These are phyloP conservation scores for Ettlia oleoabundans DNA, from an alignment of 139 green algal genomes.

Conservation along the genomic window DNA sequence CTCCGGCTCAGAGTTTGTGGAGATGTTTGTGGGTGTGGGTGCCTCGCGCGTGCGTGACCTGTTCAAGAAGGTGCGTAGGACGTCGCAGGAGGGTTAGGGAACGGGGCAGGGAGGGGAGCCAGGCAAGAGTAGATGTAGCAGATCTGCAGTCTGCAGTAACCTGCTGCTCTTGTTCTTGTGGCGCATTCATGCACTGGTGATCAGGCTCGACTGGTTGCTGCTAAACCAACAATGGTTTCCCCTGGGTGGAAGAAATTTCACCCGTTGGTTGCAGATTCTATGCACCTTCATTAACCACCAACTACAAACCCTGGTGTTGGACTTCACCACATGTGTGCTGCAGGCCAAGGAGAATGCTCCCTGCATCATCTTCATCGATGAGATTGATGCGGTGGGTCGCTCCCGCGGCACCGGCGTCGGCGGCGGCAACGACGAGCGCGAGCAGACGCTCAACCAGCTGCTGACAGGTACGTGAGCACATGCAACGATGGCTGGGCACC, in stretches of 20 bases:
- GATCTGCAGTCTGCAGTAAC: no score
- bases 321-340: no score
- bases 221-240: no score
- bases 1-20: conserved; percentile 84
- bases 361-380: conserved; percentile 99
- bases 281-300: no score
- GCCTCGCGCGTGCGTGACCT: conserved; percentile 86
- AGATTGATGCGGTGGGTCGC: conserved; percentile 99
- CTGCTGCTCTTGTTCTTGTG: no score
- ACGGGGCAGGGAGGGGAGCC: no score
- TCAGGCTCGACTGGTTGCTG: no score
- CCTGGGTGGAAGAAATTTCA: no score
- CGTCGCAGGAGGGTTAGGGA: no score
- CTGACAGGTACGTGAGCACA: conserved; percentile 58
- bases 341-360: conserved; percentile 92
- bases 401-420: conserved; percentile 62
- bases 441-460: conserved; percentile 99
- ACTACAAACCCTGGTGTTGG: no score
- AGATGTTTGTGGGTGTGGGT: conserved; percentile 82
- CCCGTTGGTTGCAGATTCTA: no score
- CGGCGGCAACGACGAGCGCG: conserved; percentile 98
- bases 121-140: background rate
- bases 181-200: background rate
- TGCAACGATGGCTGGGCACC: no score
- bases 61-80: conserved; percentile 93